Conservation (phyloP, 805 yeast genomes). For the Debaryomyces hansenii region DNA sequence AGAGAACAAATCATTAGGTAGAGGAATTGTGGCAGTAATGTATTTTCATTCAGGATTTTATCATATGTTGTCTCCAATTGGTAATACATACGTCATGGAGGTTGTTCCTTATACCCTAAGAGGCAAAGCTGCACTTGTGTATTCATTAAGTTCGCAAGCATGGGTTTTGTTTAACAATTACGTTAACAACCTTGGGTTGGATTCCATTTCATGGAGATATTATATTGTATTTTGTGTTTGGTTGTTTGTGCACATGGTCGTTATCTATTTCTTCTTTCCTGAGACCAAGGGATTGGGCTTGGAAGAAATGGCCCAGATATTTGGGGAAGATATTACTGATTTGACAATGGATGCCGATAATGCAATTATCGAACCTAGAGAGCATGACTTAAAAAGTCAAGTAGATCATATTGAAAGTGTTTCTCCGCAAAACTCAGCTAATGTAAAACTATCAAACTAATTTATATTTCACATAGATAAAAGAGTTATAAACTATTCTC, state of each 20-base stretch:
- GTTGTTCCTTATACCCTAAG: conserved; percentile 1
- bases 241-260: background rate
- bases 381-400: no score
- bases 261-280: conserved; percentile 3
- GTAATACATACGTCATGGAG: conserved; percentile 3
- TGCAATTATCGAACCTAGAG: no score
- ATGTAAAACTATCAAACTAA: no score
- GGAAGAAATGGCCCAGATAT: conserved; percentile 1
- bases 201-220: background rate
- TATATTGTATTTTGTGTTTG: background rate
- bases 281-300: conserved; percentile 6
- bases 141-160: no score
- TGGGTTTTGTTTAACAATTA: background rate
- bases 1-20: conserved; percentile 11
- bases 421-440: no score
- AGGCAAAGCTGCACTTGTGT: background rate
- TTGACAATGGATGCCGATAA: background rate
- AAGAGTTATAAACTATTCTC: no score
- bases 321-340: background rate
- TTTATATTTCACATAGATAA: no score
- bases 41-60: conserved; percentile 1
- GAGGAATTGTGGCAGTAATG: conserved; percentile 3
- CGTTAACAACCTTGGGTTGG: background rate
- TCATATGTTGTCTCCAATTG: background rate
- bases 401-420: no score